Percentiles rank a stretch among this genome's conserved stretches.
Evolutionary conservation across 1,284 basidiomycete genomes (phyloP).

Genomic region (Ustilago hordei): DNA sequence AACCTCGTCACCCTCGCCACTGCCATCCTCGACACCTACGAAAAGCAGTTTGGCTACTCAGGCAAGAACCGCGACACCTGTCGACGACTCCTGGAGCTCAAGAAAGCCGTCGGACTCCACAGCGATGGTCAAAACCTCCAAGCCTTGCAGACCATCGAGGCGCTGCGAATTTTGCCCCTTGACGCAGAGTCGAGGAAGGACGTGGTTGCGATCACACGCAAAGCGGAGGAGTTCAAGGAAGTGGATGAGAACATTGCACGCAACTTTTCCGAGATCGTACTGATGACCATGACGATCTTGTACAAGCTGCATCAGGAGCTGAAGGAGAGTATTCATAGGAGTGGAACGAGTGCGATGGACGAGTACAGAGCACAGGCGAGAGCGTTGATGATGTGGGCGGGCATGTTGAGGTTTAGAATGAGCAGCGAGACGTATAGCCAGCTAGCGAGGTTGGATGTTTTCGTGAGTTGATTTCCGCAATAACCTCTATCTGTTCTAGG

Average conservation of each 20-base stretch:
- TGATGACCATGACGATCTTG: slow-evolving; percentile 93
- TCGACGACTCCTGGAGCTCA: slow-evolving; percentile 79
- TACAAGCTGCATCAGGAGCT: slow-evolving; percentile 71
- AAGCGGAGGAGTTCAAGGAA: slow-evolving; percentile 89
- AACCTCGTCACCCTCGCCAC: slow-evolving; percentile 82
- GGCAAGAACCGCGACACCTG: slow-evolving; percentile 79
- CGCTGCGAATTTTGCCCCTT: slow-evolving; percentile 88
- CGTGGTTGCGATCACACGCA: slow-evolving; percentile 83
- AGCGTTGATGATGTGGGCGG: slow-evolving; percentile 69
- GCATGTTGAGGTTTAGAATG: slow-evolving; percentile 68
- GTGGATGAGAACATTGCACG: slow-evolving; percentile 86
- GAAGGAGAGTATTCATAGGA: slow-evolving; percentile 62
- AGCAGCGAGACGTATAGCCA: slow-evolving; percentile 69
- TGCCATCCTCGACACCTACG: slow-evolving; percentile 88
- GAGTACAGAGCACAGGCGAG: slow-evolving; percentile 65
- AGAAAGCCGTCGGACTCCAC: slow-evolving; percentile 84
- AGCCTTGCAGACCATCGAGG: slow-evolving; percentile 87
- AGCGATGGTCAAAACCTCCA: slow-evolving; percentile 79
- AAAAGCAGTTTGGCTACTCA: slow-evolving; percentile 77
- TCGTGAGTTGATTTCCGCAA: slow-evolving; percentile 23
- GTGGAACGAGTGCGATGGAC: slow-evolving; percentile 53
- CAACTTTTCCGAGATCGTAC: slow-evolving; percentile 88
- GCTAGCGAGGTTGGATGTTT: slow-evolving; percentile 66
- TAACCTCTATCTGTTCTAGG: not conserved
- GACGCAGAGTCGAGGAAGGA: slow-evolving; percentile 76